Evolutionary conservation across 768 basidiomycete species (phyloP), one percentile per base, ranked within the genome.

Genomic region (Lactifluus pinguis): DNA sequence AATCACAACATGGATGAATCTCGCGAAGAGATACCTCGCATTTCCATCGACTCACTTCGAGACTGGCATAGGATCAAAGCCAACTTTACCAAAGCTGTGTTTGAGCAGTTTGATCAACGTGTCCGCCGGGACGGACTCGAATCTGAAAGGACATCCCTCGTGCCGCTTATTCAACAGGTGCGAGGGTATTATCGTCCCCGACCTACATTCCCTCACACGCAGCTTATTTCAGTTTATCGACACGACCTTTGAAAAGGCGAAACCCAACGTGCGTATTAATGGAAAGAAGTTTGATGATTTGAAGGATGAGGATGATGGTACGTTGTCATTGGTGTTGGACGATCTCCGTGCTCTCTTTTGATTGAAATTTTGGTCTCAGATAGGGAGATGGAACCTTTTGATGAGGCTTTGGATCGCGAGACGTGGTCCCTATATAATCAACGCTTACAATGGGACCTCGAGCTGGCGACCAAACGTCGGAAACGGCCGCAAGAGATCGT

Each of bases 361-460:
- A 19, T 38, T 11, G 14, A 9, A 45, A 6, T 47, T 47, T 25
- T 7, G 41, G 38, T 39, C 36, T 13, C 84, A 84, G 48, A 82
- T 48, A 54, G 21, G 30, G 65, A 65, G 7, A 44, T 83, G 65
- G 89, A 93, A 68, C 79, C 83, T 2, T 95, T 93, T 70, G 91
- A 95, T 68, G 92, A 95, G 72, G 83, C 82, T 2, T 80, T 95
- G 36, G 92, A 95, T 69, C 76, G 89, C 53, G 81, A 82, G 49
- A 86, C 94, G 49, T 92, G 87, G 86, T 85, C 86, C 0, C 72
- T 93, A 19, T 84, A 87, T 45, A 82, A 86, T 64, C 87, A 87
- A 52, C 77, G 85, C 34, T 73, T 92, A 54, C 80, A 85, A 64
- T 90, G 83, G 83, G 84, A 92, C 68, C 83, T 81, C 62, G 79